phyloP scores from a whole-genome alignment of 192 early-diverging fungal genomes.

The Bifiguratus adelaidae region DNA sequence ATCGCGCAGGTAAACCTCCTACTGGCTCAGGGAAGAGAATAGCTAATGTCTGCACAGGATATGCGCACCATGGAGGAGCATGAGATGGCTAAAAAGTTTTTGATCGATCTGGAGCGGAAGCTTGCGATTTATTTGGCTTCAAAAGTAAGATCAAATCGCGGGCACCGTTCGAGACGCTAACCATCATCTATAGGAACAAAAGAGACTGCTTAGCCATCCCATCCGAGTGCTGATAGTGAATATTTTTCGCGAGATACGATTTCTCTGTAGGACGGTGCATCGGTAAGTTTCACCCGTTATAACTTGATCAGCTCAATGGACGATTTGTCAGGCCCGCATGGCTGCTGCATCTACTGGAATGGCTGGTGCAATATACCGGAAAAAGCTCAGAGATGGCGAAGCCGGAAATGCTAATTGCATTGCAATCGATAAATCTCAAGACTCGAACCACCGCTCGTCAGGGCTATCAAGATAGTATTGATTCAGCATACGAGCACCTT shows the following conservation, averaged over 20 bases:
- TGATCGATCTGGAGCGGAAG: slow-evolving; percentile 39
- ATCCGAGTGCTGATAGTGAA: slow-evolving; percentile 33
- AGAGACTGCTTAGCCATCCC: slow-evolving; percentile 35
- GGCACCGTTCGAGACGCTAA: not conserved
- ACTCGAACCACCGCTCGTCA: no score
- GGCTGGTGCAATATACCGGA: slow-evolving; percentile 34
- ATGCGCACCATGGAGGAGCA: slow-evolving; percentile 27
- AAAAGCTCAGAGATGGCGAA: no score
- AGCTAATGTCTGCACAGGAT: no score
- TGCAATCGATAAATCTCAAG: no score
- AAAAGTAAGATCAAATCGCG: slow-evolving; percentile 8
- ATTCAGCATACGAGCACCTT: no score
- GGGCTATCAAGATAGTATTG: no score
- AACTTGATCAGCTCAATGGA: not conserved
- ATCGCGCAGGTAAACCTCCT: no score
- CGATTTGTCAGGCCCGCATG: slow-evolving; percentile 30
- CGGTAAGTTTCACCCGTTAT: slow-evolving; percentile 10
- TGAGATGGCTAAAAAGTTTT: slow-evolving; percentile 40
- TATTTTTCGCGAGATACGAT: slow-evolving; percentile 39
- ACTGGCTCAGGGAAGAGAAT: no score
- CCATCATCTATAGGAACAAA: slow-evolving; percentile 5
- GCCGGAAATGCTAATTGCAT: no score
- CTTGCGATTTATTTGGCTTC: slow-evolving; percentile 32
- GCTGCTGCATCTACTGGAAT: slow-evolving; percentile 35
- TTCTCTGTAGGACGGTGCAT: slow-evolving; percentile 43